Percentiles rank a stretch among this genome's conserved stretches.
Conservation (phyloP, 1,284 basidiomycete species). For the Trichosporon ovoides region DNA sequence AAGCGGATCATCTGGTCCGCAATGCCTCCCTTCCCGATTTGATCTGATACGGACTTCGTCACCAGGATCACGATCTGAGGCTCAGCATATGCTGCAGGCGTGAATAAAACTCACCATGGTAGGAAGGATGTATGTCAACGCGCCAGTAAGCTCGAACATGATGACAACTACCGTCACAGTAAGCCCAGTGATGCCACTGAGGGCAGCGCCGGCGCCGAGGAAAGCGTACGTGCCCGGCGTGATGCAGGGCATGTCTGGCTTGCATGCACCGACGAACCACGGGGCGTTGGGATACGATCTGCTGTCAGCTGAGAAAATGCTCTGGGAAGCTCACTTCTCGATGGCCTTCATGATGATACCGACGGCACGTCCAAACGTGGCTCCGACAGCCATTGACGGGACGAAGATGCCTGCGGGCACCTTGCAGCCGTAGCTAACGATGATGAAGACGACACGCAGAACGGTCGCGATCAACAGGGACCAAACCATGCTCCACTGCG, state of each 20-base stretch:
- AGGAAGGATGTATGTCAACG: slow-evolving; percentile 93
- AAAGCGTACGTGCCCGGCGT: slow-evolving; percentile 97
- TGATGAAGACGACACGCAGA: slow-evolving; percentile 76
- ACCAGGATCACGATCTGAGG: slow-evolving; percentile 95
- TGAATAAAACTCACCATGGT: slow-evolving; percentile 80
- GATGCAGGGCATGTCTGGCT: slow-evolving; percentile 90
- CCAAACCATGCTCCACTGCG: slow-evolving; percentile 92
- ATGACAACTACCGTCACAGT: slow-evolving; percentile 98
- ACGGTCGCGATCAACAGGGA: slow-evolving; percentile 87
- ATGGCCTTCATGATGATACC: slow-evolving; percentile 92
- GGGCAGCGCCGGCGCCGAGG: slow-evolving; percentile 86
- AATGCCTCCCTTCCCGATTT: slow-evolving; percentile 85
- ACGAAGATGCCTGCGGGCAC: slow-evolving; percentile 98
- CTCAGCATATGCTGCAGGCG: slow-evolving; percentile 95
- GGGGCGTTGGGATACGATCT: slow-evolving; percentile 76
- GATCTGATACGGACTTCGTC: slow-evolving; percentile 96
- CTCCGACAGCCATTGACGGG: slow-evolving; percentile 95
- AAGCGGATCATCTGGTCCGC: slow-evolving; percentile 96
- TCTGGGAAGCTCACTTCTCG: slow-evolving; percentile 59
- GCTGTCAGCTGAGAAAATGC: background rate
- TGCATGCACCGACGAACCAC: slow-evolving; percentile 76
- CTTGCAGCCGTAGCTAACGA: slow-evolving; percentile 91
- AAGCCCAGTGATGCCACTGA: slow-evolving; percentile 92
- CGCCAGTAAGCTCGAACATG: slow-evolving; percentile 99
- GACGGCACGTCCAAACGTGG: slow-evolving; percentile 90